Evolutionary conservation across 345 rosid genomes (phyloP).

Genomic region (Carallia brachiata): DNA sequence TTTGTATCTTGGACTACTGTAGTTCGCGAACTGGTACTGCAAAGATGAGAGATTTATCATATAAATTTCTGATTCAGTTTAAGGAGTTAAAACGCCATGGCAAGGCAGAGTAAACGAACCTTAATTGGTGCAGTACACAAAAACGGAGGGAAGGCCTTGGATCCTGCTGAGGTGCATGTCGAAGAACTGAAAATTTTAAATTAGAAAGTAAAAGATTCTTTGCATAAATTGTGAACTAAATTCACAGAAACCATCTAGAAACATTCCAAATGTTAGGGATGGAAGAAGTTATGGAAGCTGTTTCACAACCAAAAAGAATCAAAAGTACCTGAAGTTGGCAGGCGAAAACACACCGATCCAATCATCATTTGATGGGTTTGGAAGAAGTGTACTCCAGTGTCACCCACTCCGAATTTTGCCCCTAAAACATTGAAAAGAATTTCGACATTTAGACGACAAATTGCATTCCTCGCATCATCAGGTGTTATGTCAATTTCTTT

Average conservation of each 20-base stretch:
- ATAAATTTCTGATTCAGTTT: not conserved
- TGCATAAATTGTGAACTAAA: not conserved
- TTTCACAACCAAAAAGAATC: not conserved
- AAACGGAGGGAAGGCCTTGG: conserved; percentile 42
- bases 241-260: not conserved
- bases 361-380: conserved; percentile 57
- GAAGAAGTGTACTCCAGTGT: conserved; percentile 43
- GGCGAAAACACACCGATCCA: conserved; percentile 87
- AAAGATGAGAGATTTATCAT: not conserved
- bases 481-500: not conserved
- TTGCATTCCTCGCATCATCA: not conserved
- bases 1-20: conserved; percentile 47
- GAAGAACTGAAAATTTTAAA: conserved; percentile 45
- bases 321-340: conserved; percentile 56
- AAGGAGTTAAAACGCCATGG: not conserved
- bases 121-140: conserved; percentile 70
- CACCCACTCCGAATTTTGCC: conserved; percentile 54
- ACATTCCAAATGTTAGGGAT: not conserved
- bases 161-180: conserved; percentile 45
- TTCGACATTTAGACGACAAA: conserved; percentile 3
- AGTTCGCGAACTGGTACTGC: conserved; percentile 68
- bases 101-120: conserved; percentile 31
- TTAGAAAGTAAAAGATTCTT: not conserved
- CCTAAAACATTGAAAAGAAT: conserved; percentile 29
- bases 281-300: conserved; percentile 1